Percentiles rank a stretch among this genome's conserved stretches.
Evolutionary conservation across 169 alveolate genomes (phyloP).

Genomic region (Eimeria sp.): DNA sequence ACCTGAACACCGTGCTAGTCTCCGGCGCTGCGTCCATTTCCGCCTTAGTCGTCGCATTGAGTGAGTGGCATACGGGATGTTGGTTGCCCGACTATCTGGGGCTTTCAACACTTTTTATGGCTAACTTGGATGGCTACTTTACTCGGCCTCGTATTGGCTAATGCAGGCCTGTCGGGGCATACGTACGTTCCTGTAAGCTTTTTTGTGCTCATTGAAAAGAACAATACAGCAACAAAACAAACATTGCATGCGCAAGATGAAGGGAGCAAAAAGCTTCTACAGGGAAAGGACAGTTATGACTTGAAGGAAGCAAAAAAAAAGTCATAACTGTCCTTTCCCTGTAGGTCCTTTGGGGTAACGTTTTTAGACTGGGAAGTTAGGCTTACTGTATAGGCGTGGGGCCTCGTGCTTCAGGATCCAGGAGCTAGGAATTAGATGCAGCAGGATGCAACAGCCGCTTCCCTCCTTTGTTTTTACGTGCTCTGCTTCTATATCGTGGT

Average conservation of each 20-base stretch:
- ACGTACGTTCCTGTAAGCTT: background rate
- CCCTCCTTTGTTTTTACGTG: background rate
- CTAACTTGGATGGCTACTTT: background rate
- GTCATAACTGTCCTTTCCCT: too few relatives aligned
- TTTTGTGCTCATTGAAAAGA: background rate
- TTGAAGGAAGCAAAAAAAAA: too few relatives aligned
- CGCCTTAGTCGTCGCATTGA: slow-evolving; percentile 77
- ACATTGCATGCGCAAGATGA: background rate
- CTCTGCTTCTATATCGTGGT: background rate
- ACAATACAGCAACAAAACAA: background rate
- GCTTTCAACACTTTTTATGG: background rate
- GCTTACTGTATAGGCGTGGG: background rate
- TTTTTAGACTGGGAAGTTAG: background rate
- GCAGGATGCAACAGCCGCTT: background rate
- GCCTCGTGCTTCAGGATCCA: background rate
- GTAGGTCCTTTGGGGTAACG: background rate
- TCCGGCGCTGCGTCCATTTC: slow-evolving; percentile 81
- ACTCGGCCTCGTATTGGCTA: background rate
- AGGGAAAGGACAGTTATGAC: too few relatives aligned
- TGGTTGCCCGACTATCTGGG: background rate
- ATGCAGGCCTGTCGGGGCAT: background rate
- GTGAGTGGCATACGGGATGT: slow-evolving; percentile 26
- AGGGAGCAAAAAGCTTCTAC: too few relatives aligned
- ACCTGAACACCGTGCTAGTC: slow-evolving; percentile 78
- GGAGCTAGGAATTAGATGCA: background rate